Evolutionary conservation across 1,139 yeast species (phyloP).

Genomic region (Hansenula lynferdii): DNA sequence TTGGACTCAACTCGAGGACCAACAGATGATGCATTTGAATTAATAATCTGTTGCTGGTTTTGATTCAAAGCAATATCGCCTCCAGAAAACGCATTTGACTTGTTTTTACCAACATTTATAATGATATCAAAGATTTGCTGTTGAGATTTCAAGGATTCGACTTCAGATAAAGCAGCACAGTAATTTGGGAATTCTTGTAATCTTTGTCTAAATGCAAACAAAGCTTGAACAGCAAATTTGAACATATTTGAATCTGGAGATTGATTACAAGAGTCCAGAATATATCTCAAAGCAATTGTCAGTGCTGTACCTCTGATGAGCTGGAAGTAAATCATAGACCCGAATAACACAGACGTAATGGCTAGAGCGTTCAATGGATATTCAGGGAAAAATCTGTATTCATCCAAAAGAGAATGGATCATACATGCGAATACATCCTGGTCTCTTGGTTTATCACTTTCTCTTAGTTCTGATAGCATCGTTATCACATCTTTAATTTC

Average conservation of each 20-base stretch:
- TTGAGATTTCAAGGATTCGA: constrained; percentile 75
- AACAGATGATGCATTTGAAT: not conserved
- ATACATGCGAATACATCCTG: constrained; percentile 98
- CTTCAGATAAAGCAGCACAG: constrained; percentile 73
- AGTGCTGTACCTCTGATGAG: constrained; percentile 87
- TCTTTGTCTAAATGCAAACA: constrained; percentile 84
- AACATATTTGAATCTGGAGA: constrained; percentile 92
- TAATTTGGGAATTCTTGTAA: constrained; percentile 85
- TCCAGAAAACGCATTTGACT: constrained; percentile 27
- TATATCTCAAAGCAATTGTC: constrained; percentile 83
- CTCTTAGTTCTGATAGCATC: constrained; percentile 71
- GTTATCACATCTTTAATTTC: constrained; percentile 88
- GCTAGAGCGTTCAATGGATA: constrained; percentile 94
- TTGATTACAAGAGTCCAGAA: constrained; percentile 82
- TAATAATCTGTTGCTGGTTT: constrained; percentile 8
- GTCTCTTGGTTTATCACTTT: constrained; percentile 78
- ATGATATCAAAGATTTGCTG: constrained; percentile 81
- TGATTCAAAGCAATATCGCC: constrained; percentile 15
- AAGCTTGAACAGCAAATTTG: constrained; percentile 93
- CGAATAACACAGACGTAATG: constrained; percentile 90
- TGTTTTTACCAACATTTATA: constrained; percentile 49
- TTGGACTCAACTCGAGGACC: not conserved
- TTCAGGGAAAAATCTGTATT: constrained; percentile 90
- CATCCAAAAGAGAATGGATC: constrained; percentile 94
- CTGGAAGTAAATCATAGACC: constrained; percentile 81